These are phyloP conservation scores for Drechslerella dactyloides DNA, from an alignment of 2,329 filamentous ascomycete species.

Conservation along the genomic window DNA sequence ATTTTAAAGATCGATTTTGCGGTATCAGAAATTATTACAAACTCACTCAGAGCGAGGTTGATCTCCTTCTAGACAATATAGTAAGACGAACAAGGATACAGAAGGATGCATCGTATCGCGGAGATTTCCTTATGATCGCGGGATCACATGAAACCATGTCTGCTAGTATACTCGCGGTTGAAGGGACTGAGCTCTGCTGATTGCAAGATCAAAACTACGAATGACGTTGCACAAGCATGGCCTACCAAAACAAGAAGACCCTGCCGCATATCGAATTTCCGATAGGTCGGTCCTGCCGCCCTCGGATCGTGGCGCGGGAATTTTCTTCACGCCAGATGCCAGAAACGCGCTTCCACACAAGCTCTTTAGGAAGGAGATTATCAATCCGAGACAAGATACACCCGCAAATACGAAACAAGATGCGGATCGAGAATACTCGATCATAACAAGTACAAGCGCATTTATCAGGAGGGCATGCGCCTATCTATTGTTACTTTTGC, in stretches of 20 bases:
- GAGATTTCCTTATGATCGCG: slow-evolving; percentile 18
- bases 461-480: slow-evolving; percentile 2
- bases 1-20: slow-evolving; percentile 14
- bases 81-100: slow-evolving; percentile 12
- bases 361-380: background rate
- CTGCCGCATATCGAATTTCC: slow-evolving; percentile 37
- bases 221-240: slow-evolving; percentile 10
- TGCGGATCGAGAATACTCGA: background rate
- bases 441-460: slow-evolving; percentile 2
- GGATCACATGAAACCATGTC: slow-evolving; percentile 25
- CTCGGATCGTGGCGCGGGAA: slow-evolving; percentile 1
- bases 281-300: slow-evolving; percentile 13
- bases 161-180: slow-evolving; percentile 8
- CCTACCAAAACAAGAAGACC: slow-evolving; percentile 21
- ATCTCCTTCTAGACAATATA: slow-evolving; percentile 8
- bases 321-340: background rate
- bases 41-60: slow-evolving; percentile 16
- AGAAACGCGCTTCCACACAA: slow-evolving; percentile 2
- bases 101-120: slow-evolving; percentile 15
- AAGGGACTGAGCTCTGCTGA: slow-evolving; percentile 7
- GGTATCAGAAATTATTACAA: slow-evolving; percentile 20
- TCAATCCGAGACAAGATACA: slow-evolving; percentile 1
- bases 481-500: slow-evolving; percentile 3
- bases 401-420: background rate
- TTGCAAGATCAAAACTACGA: background rate